These are phyloP conservation scores for Glycine soja DNA, from an alignment of 306 rosid genomes.

Conservation along the genomic window DNA sequence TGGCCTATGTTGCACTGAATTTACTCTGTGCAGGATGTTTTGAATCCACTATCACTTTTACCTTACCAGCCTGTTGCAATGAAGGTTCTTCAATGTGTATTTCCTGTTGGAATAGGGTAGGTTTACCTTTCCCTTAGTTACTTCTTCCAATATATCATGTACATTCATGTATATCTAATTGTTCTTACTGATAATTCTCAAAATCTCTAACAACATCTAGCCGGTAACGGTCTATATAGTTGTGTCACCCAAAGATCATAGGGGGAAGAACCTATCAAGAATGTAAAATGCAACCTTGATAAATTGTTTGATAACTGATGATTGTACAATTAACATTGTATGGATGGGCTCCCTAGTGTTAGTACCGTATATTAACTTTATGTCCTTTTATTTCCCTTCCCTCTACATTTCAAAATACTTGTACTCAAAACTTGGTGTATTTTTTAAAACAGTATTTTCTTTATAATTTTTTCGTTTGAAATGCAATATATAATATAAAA, in stretches of 20 bases:
- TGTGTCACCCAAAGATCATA: too few species aligned
- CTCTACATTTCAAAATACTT: too few species aligned
- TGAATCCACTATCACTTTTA: slow-evolving; percentile 70
- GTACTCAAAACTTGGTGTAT: too few species aligned
- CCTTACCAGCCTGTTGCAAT: slow-evolving; percentile 83
- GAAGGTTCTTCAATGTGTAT: slow-evolving; percentile 84
- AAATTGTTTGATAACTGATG: background rate
- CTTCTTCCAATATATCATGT: background rate
- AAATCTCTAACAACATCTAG: slow-evolving; percentile 3
- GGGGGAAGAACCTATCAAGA: too few species aligned
- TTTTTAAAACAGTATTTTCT: background rate
- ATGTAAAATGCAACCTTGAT: background rate
- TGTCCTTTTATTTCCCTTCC: too few species aligned
- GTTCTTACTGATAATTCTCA: slow-evolving; percentile 2
- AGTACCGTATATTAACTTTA: background rate
- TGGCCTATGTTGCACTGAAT: slow-evolving; percentile 27
- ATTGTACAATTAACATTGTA: slow-evolving; percentile 1
- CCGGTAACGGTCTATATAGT: background rate
- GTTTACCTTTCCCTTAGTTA: slow-evolving; percentile 29
- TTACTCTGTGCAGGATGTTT: slow-evolving; percentile 59
- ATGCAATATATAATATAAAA: background rate
- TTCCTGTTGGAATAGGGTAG: slow-evolving; percentile 82
- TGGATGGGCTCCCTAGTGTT: slow-evolving; percentile 15
- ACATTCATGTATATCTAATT: background rate
- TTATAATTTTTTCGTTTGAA: slow-evolving; percentile 9